Evolutionary conservation across 2,329 filamentous ascomycete species (phyloP).

Genomic region (Penicillium sclerotigenum): DNA sequence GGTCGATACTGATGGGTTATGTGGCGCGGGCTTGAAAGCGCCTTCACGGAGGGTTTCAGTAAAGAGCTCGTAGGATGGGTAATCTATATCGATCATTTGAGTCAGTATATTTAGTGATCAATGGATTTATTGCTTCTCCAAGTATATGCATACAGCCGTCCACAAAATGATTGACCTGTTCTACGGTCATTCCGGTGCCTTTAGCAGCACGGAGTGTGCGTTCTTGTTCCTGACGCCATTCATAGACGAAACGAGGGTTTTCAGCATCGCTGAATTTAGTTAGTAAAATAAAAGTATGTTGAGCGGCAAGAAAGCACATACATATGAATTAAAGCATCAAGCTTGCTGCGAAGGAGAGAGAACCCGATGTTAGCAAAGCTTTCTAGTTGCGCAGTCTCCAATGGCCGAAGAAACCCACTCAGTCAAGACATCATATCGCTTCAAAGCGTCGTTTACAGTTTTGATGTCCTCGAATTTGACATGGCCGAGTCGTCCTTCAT

Average conservation of each 20-base stretch:
- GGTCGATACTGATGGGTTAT: conserved; percentile 16
- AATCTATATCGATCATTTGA: conserved; percentile 44
- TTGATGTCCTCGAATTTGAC: conserved; percentile 56
- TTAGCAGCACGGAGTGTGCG: conserved; percentile 62
- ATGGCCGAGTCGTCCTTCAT: conserved; percentile 52
- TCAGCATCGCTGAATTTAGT: conserved; percentile 59
- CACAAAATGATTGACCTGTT: conserved; percentile 74
- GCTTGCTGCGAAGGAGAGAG: conserved; percentile 37
- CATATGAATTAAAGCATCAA: conserved; percentile 65
- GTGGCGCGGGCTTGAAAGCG: conserved; percentile 46
- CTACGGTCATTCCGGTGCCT: conserved; percentile 76
- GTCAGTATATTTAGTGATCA: neutral
- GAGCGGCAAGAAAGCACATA: conserved; percentile 30
- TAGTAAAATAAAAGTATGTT: neutral
- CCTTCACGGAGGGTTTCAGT: conserved; percentile 58
- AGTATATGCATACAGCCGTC: conserved; percentile 54
- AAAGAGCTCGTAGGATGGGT: conserved; percentile 70
- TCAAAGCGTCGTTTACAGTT: conserved; percentile 59
- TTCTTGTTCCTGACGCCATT: conserved; percentile 81
- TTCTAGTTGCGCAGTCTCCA: neutral
- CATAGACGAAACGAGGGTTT: conserved; percentile 72
- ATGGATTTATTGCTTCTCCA: neutral
- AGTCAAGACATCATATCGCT: conserved; percentile 58
- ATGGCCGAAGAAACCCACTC: conserved; percentile 36
- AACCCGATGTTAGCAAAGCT: conserved; percentile 13